These are phyloP conservation scores for Terfezia boudieri DNA, from an alignment of 495 filamentous ascomycete genomes.

Conservation along the genomic window DNA sequence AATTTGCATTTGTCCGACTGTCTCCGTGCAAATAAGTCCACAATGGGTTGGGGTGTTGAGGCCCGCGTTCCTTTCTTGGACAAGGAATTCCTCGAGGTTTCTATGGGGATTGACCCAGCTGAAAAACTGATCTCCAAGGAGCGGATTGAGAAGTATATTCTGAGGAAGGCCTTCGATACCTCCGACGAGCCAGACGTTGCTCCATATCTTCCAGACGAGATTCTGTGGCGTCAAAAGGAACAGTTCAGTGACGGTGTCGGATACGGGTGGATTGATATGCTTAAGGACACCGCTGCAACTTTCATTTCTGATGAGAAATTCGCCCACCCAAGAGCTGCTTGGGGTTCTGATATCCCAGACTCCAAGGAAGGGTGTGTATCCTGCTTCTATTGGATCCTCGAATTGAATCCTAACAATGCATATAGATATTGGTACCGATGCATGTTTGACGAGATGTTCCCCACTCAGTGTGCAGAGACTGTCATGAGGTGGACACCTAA, in stretches of 20 bases:
- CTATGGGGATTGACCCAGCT: conserved; percentile 77
- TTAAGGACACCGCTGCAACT: conserved; percentile 79
- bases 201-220: conserved; percentile 80
- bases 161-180: conserved; percentile 93
- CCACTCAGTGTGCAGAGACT: conserved; percentile 66
- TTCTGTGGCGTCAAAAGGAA: conserved; percentile 97
- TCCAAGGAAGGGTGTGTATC: conserved; percentile 67
- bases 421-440: conserved; percentile 72
- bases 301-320: conserved; percentile 90
- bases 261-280: conserved; percentile 94
- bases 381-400: no score
- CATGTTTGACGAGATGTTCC: conserved; percentile 99
- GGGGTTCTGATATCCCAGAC: conserved; percentile 66
- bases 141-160: conserved; percentile 87
- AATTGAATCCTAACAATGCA: neutral
- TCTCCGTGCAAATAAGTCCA: conserved; percentile 95
- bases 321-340: conserved; percentile 88
- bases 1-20: conserved; percentile 90
- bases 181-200: conserved; percentile 51
- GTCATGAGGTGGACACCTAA: conserved; percentile 96
- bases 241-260: conserved; percentile 97
- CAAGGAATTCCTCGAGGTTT: conserved; percentile 75
- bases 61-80: conserved; percentile 96
- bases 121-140: conserved; percentile 91
- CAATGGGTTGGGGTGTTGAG: conserved; percentile 95